These are phyloP conservation scores for Chaetoscypha palmicola DNA, from an alignment of 2,329 filamentous ascomycete species.

Conservation along the genomic window DNA sequence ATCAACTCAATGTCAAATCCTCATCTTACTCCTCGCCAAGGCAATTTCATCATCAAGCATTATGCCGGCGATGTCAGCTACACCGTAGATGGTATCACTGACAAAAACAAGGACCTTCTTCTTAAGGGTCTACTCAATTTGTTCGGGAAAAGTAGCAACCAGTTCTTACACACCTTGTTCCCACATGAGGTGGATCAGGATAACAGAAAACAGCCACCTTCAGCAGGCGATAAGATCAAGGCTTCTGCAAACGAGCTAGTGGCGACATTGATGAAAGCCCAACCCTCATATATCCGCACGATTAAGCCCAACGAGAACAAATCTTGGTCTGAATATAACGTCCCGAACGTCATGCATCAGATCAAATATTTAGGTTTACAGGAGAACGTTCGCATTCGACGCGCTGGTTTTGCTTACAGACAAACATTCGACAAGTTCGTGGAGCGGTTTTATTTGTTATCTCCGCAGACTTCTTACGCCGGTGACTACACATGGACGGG, in stretches of 20 bases:
- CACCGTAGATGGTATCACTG: conserved; percentile 91
- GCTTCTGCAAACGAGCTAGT: conserved; percentile 91
- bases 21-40: conserved; percentile 86
- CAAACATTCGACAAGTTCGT: conserved; percentile 98
- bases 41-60: conserved; percentile 97
- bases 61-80: conserved; percentile 97
- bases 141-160: conserved; percentile 74
- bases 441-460: conserved; percentile 91
- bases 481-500: conserved; percentile 97
- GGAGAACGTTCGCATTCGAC: conserved; percentile 94
- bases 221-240: conserved; percentile 94
- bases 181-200: conserved; percentile 91
- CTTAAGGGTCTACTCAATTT: conserved; percentile 89
- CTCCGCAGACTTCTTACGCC: conserved; percentile 89
- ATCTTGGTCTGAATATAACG: conserved; percentile 86
- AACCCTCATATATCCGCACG: conserved; percentile 95
- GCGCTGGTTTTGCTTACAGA: conserved; percentile 93
- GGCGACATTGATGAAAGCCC: conserved; percentile 91
- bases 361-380: conserved; percentile 99
- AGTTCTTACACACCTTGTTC: conserved; percentile 83
- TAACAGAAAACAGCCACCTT: conserved; percentile 88
- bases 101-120: conserved; percentile 98
- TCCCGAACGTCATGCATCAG: conserved; percentile 88
- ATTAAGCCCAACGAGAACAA: conserved; percentile 99
- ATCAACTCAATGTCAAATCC: conserved; percentile 86